Evolutionary conservation across 306 rosid species (phyloP), one percentile per base, ranked within the genome.

Genomic region (Malus fusca): DNA sequence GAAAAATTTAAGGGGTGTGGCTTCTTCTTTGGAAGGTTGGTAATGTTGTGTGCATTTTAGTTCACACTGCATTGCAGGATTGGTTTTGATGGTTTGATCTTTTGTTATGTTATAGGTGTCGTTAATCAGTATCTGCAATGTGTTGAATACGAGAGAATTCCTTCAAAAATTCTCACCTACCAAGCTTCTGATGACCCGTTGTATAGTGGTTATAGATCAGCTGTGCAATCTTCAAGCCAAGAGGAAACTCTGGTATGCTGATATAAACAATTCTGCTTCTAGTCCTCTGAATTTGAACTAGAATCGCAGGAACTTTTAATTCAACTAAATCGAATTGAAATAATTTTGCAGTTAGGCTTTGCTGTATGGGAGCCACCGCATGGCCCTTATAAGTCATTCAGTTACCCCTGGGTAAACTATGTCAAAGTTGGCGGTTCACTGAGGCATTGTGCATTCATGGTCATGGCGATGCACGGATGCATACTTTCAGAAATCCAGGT

Each of bases 291-390:
- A 18, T 14, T 76, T 65, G 61, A 75, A 26, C 1, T 2, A 44
- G 33, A 19, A 43, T 19, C 6, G 19, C 62, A 26, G 70, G 79
- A 64, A 59, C 10, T 69, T 40, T 23, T 35, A 60, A 12, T 78
- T 67, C 59, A 56, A 69, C 23, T 11, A 37, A 31, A 17, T 33
- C 43, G 4, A 51, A 30, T 65, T 26, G 13, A 35, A 60, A 62
- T 23, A 10, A 55, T 58, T 64, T 31, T 72, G 78, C 86, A 91
- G 96, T 40, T 91, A 64, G 96, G 84, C 60, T 91, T 91, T 79
- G 96, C 96, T 37, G 59, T 86, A 61, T 91, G 93, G 92, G 96
- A 91, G 77, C 96, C 96, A 22, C 96, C 96, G 44, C 96, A 91
- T 77, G 96, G 93, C 37, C 93, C 87, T 52, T 89, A 89, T 75